phyloP scores from a whole-genome alignment of 768 basidiomycete species.

The Pluteus cervinus region DNA sequence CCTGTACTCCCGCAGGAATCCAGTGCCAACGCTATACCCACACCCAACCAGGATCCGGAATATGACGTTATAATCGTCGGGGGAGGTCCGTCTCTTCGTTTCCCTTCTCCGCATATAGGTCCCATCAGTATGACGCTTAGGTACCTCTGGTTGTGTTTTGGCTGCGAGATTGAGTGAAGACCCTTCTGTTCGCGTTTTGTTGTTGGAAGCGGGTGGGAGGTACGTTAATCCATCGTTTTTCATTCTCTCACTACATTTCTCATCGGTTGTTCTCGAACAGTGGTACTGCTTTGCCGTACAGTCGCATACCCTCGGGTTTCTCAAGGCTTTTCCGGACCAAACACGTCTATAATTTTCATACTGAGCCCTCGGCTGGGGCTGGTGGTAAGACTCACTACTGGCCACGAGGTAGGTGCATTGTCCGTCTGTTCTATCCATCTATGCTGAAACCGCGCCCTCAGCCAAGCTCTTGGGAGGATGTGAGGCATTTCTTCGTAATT shows the following conservation, averaged over 20 bases:
- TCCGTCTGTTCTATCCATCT: not conserved
- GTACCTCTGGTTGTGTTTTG: slow-evolving; percentile 55
- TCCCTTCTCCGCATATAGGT: slow-evolving; percentile 49
- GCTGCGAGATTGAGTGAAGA: slow-evolving; percentile 55
- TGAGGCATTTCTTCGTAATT: too few relatives aligned
- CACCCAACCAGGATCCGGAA: too few relatives aligned
- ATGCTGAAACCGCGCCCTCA: slow-evolving; percentile 19
- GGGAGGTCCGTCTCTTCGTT: slow-evolving; percentile 56
- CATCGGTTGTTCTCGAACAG: slow-evolving; percentile 18
- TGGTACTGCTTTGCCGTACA: slow-evolving; percentile 31
- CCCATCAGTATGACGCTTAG: too few relatives aligned
- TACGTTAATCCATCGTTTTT: slow-evolving; percentile 17
- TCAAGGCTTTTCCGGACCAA: slow-evolving; percentile 31
- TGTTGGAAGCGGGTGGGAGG: slow-evolving; percentile 60
- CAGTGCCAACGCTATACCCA: too few relatives aligned
- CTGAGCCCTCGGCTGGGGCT: slow-evolving; percentile 48
- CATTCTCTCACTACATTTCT: not conserved
- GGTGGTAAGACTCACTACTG: slow-evolving; percentile 42
- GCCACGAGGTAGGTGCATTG: slow-evolving; percentile 48
- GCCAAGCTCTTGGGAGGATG: slow-evolving; percentile 67
- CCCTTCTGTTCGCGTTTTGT: slow-evolving; percentile 39
- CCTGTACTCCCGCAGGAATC: too few relatives aligned
- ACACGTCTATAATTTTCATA: slow-evolving; percentile 44
- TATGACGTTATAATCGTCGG: slow-evolving; percentile 5
- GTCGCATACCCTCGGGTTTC: slow-evolving; percentile 36